Evolutionary conservation across 2,329 filamentous ascomycete genomes (phyloP), one percentile per base, ranked within the genome.

Genomic region (Reticulascus tulasneorum): DNA sequence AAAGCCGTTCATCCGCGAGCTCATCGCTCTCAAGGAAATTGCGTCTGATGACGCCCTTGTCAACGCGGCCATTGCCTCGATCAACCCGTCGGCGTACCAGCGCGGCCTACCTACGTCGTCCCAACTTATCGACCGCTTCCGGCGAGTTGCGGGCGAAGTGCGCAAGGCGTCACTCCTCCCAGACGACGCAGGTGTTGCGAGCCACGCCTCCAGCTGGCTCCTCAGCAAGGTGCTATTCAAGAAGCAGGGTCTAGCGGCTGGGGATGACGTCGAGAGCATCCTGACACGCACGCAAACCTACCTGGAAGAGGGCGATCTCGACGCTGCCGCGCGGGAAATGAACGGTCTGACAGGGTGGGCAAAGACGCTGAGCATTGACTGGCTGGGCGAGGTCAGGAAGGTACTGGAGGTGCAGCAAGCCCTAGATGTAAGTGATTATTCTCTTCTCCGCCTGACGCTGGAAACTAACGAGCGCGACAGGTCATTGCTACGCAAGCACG

Each of bases 151-250:
- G 3, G 69, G 71, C 38, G 93, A 98, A 67, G 93, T 98, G 25
- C 81, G 93, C 59, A 98, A 98, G 72, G 93, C 93, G 15, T 84
- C 85, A 28, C 75, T 98, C 33, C 74, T 98, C 12, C 93, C 93
- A 11, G 90, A 94, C 47, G 85, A 96, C 54, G 93, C 93, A 0
- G 93, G 93, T 49, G 86, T 98, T 18, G 91, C 93, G 15, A 93
- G 86, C 53, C 93, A 98, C 60, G 89, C 91, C 4, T 91, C 89
- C 27, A 93, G 86, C 60, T 84, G 87, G 60, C 73, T 94, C 29
- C 71, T 98, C 52, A 94, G 87, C 71, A 94, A 95, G 67, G 75
- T 97, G 34, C 80, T 97, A 68, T 97, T 98, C 77, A 89, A 88
- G 73, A 97, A 97, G 76, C 82, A 85, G 54, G 86, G 85, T 9